These are phyloP conservation scores for Fusarium nygamai DNA, from an alignment of 2,329 filamentous ascomycete genomes.

Conservation along the genomic window DNA sequence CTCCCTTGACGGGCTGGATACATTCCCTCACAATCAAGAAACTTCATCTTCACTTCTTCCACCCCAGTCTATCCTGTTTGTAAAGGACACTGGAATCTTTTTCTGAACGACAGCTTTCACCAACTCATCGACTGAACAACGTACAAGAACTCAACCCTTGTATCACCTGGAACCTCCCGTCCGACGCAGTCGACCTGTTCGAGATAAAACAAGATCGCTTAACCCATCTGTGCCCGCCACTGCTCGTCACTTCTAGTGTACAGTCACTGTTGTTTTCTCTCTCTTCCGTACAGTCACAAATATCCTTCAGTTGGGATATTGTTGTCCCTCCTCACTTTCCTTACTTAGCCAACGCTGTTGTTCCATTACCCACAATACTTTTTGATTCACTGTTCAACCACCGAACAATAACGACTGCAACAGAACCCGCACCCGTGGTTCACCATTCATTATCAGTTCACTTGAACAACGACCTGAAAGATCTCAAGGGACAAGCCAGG, in stretches of 20 bases:
- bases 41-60: conserved; percentile 1
- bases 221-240: conserved; percentile 22
- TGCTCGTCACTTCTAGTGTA: conserved; percentile 27
- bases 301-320: conserved; percentile 13
- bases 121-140: conserved; percentile 25
- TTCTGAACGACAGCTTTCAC: conserved; percentile 8
- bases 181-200: conserved; percentile 28
- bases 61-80: conserved; percentile 14
- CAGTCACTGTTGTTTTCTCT: conserved; percentile 13
- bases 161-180: conserved; percentile 28
- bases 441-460: conserved; percentile 32
- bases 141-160: conserved; percentile 18
- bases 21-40: conserved; percentile 32
- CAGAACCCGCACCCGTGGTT: conserved; percentile 19
- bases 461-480: conserved; percentile 27
- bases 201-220: conserved; percentile 36
- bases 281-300: background rate
- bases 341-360: conserved; percentile 22
- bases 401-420: conserved; percentile 23
- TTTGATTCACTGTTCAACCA: conserved; percentile 22
- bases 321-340: conserved; percentile 31
- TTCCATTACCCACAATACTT: conserved; percentile 37
- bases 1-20: conserved; percentile 36
- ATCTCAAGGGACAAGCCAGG: conserved; percentile 14
- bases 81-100: conserved; percentile 29